phyloP scores from a whole-genome alignment of 768 basidiomycete genomes.

The Filobasidium floriforme region DNA sequence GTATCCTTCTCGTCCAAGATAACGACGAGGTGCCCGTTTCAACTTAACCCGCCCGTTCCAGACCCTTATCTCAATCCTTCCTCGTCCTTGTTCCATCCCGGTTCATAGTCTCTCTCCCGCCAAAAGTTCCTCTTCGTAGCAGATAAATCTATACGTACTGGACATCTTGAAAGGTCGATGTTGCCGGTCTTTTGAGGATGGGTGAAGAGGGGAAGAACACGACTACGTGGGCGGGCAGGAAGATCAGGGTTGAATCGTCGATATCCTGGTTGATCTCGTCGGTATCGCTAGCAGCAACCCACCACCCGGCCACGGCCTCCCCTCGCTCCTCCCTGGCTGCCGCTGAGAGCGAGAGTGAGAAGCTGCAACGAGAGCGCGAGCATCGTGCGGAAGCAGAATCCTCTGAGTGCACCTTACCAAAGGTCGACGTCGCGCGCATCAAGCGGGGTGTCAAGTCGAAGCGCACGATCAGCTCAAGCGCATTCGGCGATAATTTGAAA shows the following conservation, averaged over 20 bases:
- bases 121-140: not conserved
- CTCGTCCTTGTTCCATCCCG: no score
- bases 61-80: no score
- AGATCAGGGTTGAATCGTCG: not conserved
- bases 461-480: not conserved
- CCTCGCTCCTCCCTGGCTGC: no score
- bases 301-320: no score
- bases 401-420: no score
- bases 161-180: slow-evolving; percentile 12
- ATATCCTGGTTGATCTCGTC: not conserved
- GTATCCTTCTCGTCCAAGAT: no score
- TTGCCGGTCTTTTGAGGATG: slow-evolving; percentile 12
- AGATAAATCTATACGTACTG: not conserved
- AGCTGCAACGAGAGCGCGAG: not conserved
- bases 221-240: not conserved
- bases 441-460: not conserved
- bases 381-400: not conserved
- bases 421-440: not conserved
- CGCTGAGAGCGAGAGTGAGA: no score
- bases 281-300: not conserved
- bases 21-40: no score
- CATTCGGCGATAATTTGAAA: not conserved
- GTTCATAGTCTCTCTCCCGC: no score
- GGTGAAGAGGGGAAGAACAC: slow-evolving; percentile 3
- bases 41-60: no score